Evolutionary conservation across 164 flowering plant genomes (phyloP).

Genomic region (Stephania cephalantha): DNA sequence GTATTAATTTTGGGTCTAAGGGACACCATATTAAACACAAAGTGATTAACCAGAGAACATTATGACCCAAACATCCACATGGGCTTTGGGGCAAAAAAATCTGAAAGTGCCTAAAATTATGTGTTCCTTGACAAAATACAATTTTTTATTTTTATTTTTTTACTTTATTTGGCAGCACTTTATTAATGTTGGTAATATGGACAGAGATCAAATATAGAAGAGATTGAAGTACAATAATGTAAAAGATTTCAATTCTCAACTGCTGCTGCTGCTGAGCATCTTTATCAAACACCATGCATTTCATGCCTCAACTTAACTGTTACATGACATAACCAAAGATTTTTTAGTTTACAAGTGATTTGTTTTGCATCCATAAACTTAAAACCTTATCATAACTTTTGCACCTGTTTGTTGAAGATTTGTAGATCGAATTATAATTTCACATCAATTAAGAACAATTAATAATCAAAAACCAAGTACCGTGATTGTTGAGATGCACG

Average conservation of each 20-base stretch:
- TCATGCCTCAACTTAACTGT: neutral
- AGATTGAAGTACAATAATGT: neutral
- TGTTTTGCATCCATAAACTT: too few species aligned
- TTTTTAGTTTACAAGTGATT: too few species aligned
- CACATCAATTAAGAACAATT: too few species aligned
- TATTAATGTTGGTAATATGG: neutral
- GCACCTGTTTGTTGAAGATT: too few species aligned
- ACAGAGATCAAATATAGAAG: neutral
- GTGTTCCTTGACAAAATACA: neutral
- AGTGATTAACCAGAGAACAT: neutral
- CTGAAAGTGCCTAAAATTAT: neutral
- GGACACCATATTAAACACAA: neutral
- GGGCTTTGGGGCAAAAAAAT: neutral
- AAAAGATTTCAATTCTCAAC: neutral
- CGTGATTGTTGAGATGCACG: too few species aligned
- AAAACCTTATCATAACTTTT: too few species aligned
- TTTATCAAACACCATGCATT: neutral
- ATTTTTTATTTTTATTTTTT: neutral
- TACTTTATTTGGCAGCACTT: neutral
- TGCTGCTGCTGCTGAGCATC: neutral
- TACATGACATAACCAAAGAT: too few species aligned
- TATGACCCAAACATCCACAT: neutral
- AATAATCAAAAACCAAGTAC: too few species aligned
- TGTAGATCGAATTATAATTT: too few species aligned
- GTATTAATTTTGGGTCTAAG: neutral